A percentile compares a stretch with the other conserved stretches of the same genome.
phyloP scores from a whole-genome alignment of 352 stramenopile species.

The Blastocystis sp. region DNA sequence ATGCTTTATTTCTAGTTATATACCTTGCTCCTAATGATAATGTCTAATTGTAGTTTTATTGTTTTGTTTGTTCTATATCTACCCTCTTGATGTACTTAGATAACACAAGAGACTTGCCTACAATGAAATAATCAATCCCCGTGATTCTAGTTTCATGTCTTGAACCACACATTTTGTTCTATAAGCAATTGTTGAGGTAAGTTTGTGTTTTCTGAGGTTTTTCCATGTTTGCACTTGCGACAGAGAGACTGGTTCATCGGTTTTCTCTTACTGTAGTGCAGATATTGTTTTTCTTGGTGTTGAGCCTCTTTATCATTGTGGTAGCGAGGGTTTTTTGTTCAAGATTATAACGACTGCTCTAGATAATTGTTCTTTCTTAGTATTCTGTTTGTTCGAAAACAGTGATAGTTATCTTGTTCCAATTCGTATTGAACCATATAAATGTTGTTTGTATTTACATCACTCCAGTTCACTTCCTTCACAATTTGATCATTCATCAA shows the following conservation, averaged over 20 bases:
- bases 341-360: constrained; percentile 33
- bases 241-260: not conserved
- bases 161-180: constrained; percentile 2
- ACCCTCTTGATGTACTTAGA: no score
- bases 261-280: constrained; percentile 58
- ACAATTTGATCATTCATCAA: constrained; percentile 51
- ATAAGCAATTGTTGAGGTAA: not conserved
- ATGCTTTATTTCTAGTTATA: not conserved
- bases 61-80: not conserved
- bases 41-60: not conserved
- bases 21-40: constrained; percentile 59
- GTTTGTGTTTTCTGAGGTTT: not conserved
- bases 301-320: constrained; percentile 48
- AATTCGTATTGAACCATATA: constrained; percentile 46
- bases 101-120: not conserved
- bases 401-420: constrained; percentile 10
- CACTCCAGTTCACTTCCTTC: constrained; percentile 13
- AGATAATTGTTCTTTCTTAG: not conserved
- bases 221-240: constrained; percentile 20
- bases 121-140: not conserved
- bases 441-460: constrained; percentile 44
- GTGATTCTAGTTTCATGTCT: not conserved
- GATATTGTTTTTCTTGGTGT: constrained; percentile 58
- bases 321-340: constrained; percentile 35
- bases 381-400: constrained; percentile 28